Evolutionary conservation across 2,329 filamentous ascomycete genomes (phyloP).

Genomic region (Neopestalotiopsis rosae): DNA sequence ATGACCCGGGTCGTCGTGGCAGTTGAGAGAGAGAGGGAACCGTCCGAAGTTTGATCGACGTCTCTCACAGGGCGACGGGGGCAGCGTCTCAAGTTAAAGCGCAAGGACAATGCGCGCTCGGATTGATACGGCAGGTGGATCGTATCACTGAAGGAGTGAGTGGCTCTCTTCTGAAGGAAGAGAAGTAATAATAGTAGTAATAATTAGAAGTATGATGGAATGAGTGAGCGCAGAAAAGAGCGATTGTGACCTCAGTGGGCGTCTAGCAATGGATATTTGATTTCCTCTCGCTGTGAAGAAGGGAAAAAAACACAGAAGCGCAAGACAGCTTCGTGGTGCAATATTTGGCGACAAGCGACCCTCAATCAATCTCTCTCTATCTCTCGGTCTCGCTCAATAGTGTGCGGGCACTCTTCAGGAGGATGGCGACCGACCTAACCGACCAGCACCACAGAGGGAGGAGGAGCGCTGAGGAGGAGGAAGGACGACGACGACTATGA

Average conservation of each 20-base stretch:
- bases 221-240: constrained; percentile 4
- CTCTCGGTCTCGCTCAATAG: neutral
- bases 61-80: constrained; percentile 8
- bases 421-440: neutral
- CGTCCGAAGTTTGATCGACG: constrained; percentile 17
- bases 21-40: neutral
- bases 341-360: neutral
- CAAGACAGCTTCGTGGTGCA: neutral
- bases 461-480: neutral
- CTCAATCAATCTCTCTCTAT: neutral
- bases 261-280: neutral
- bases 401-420: constrained; percentile 2
- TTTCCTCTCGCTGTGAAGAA: neutral
- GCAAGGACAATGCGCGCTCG: constrained; percentile 16
- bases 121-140: constrained; percentile 15
- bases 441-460: neutral
- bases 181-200: neutral
- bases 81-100: constrained; percentile 15
- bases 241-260: constrained; percentile 1
- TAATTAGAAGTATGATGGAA: neutral
- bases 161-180: no score
- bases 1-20: neutral
- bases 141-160: neutral
- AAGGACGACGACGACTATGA: constrained; percentile 4
- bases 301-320: neutral